Evolutionary conservation across 2,329 filamentous ascomycete genomes (phyloP), one percentile per base, ranked within the genome.

Genomic region (Teratosphaeria gauchensis): DNA sequence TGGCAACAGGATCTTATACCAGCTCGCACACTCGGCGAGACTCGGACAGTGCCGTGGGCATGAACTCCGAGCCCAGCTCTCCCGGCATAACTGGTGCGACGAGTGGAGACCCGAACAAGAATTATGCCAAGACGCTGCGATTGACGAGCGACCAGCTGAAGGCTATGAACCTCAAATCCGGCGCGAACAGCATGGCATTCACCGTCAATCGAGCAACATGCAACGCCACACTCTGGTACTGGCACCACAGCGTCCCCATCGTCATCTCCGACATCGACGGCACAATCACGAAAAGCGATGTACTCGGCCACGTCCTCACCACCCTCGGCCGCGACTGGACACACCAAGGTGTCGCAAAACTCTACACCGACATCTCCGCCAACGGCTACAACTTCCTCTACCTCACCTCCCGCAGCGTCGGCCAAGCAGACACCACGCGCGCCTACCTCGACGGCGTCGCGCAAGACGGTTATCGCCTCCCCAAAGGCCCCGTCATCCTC

Each of bases 321-420:
- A 94, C 94, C 84, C 92, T 99, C 64, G 94, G 94, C 51, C 87
- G 94, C 54, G 94, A 99, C 74, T 99, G 94, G 94, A 99, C 94
- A 2, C 94, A 99, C 72, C 83, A 91, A 16, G 94, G 94, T 42
- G 92, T 99, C 28, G 95, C 94, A 24, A 99, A 99, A 76, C 81
- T 99, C 8, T 99, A 97, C 75, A 94, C 89, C 54, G 95, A 99
- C 66, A 99, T 99, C 65, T 85, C 86, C 0, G 86, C 88, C 67
- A 99, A 99, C 69, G 94, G 94, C 6, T 99, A 97, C 80, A 97
- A 99, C 73, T 95, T 99, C 70, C 91, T 99, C 83, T 99, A 99
- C 72, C 82, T 99, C 53, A 99, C 94, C 0, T 95, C 89, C 71
- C 86, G 94, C 56, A 94, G 90, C 14, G 92, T 97, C 53, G 95